Percentiles rank a stretch among this genome's conserved stretches.
Evolutionary conservation across 345 rosid genomes (phyloP).

Genomic region (Euphorbia lathyris): DNA sequence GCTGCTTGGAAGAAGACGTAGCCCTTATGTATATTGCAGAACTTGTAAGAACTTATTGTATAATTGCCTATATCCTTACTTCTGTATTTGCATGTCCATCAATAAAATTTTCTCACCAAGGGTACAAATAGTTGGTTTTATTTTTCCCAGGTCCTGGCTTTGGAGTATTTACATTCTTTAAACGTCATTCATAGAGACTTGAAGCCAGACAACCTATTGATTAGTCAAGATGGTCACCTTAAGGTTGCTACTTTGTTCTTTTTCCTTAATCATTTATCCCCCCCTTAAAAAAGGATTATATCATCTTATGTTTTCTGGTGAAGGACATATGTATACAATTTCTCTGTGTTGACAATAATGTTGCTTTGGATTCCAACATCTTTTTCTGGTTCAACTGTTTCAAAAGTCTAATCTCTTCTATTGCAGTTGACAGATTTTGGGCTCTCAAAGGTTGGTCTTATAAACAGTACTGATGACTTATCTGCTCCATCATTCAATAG

Average conservation of each 20-base stretch:
- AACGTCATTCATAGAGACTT: slow-evolving; percentile 94
- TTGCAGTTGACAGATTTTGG: slow-evolving; percentile 99
- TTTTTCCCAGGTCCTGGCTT: slow-evolving; percentile 82
- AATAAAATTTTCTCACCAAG: slow-evolving; percentile 30
- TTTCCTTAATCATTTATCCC: neutral
- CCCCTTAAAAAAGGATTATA: neutral
- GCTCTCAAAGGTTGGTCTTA: slow-evolving; percentile 95
- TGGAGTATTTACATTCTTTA: slow-evolving; percentile 93
- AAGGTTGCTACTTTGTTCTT: slow-evolving; percentile 56
- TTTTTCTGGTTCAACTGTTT: neutral
- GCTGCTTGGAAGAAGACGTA: slow-evolving; percentile 95
- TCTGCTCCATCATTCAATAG: slow-evolving; percentile 63
- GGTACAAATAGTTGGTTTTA: slow-evolving; percentile 33
- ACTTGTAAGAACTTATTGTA: slow-evolving; percentile 59
- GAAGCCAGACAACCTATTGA: slow-evolving; percentile 96
- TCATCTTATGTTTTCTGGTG: slow-evolving; percentile 1
- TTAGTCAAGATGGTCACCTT: slow-evolving; percentile 96
- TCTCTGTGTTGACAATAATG: too few relatives aligned
- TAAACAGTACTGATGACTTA: slow-evolving; percentile 93
- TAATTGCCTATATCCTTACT: slow-evolving; percentile 11
- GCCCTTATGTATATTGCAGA: slow-evolving; percentile 89
- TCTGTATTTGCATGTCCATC: neutral
- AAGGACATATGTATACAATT: neutral
- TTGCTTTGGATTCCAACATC: slow-evolving; percentile 1
- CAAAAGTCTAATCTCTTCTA: slow-evolving; percentile 30